Conservation (phyloP, 2,329 filamentous ascomycete species). For the Simplicillium sp. region DNA sequence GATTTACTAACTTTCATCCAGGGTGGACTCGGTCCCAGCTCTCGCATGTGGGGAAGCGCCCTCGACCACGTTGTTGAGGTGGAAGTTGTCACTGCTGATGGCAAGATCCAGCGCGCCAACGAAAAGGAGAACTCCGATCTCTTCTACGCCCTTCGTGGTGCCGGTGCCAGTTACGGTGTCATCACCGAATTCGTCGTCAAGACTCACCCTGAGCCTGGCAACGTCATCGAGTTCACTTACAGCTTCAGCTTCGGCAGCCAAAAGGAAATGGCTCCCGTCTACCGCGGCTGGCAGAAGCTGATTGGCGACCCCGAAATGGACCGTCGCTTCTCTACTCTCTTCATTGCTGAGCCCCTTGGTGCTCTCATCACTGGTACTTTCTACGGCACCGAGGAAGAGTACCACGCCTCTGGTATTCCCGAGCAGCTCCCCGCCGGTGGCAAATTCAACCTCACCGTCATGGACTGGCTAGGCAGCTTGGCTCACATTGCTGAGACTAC, state of each 20-base stretch:
- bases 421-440: conserved; percentile 32
- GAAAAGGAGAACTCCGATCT: conserved; percentile 39
- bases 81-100: conserved; percentile 47
- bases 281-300: conserved; percentile 49
- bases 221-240: conserved; percentile 51
- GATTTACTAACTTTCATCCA: conserved; percentile 13
- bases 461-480: conserved; percentile 54
- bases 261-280: conserved; percentile 36
- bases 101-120: conserved; percentile 37
- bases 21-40: conserved; percentile 49
- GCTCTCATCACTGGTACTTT: conserved; percentile 50
- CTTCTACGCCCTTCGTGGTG: conserved; percentile 48
- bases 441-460: conserved; percentile 34
- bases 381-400: conserved; percentile 50
- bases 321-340: conserved; percentile 47
- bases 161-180: conserved; percentile 46
- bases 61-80: conserved; percentile 46
- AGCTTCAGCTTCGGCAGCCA: conserved; percentile 39
- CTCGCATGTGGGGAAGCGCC: conserved; percentile 47
- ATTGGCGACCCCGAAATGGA: conserved; percentile 44
- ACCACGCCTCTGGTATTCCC: conserved; percentile 37
- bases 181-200: conserved; percentile 46
- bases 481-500: conserved; percentile 40
- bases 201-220: conserved; percentile 45
- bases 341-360: conserved; percentile 43